phyloP scores from a whole-genome alignment of 805 yeast genomes.

The Starmerella gropengiesseri region DNA sequence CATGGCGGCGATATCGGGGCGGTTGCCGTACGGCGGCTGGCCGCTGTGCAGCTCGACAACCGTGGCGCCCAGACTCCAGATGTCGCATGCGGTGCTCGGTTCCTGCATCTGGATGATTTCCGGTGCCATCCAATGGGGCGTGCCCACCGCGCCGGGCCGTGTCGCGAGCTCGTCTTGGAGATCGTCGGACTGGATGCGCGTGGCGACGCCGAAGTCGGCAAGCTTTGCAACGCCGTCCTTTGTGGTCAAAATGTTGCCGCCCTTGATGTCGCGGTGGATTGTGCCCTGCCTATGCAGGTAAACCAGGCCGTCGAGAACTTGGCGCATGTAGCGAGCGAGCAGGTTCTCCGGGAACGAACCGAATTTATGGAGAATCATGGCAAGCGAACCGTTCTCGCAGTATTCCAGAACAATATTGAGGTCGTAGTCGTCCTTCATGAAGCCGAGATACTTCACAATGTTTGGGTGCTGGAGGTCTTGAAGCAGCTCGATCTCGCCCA shows the following conservation, averaged over 20 bases:
- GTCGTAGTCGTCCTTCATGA: constrained; percentile 42
- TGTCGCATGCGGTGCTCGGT: constrained; percentile 76
- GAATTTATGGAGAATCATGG: constrained; percentile 41
- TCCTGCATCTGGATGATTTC: constrained; percentile 69
- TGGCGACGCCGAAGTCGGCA: constrained; percentile 72
- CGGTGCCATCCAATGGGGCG: constrained; percentile 99
- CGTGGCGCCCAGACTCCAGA: constrained; percentile 87
- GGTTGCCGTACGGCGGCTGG: constrained; percentile 73
- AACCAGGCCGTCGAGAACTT: constrained; percentile 48
- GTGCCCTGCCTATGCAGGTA: constrained; percentile 64
- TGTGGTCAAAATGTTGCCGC: constrained; percentile 57
- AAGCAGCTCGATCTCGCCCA: constrained; percentile 60
- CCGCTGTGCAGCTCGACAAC: constrained; percentile 77
- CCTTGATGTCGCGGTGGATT: constrained; percentile 67
- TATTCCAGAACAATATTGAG: constrained; percentile 53
- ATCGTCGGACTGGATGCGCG: constrained; percentile 27
- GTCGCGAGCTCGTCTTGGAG: constrained; percentile 9
- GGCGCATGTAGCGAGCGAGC: constrained; percentile 40
- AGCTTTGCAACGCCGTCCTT: constrained; percentile 54
- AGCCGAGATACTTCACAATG: constrained; percentile 59
- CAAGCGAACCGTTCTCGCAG: constrained; percentile 55
- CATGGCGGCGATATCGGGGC: constrained; percentile 65
- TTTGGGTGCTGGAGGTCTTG: constrained; percentile 55
- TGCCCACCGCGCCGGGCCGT: constrained; percentile 47
- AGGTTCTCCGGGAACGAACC: constrained; percentile 47